Evolutionary conservation across 805 yeast species (phyloP).

Genomic region (Spathaspora sp.): DNA sequence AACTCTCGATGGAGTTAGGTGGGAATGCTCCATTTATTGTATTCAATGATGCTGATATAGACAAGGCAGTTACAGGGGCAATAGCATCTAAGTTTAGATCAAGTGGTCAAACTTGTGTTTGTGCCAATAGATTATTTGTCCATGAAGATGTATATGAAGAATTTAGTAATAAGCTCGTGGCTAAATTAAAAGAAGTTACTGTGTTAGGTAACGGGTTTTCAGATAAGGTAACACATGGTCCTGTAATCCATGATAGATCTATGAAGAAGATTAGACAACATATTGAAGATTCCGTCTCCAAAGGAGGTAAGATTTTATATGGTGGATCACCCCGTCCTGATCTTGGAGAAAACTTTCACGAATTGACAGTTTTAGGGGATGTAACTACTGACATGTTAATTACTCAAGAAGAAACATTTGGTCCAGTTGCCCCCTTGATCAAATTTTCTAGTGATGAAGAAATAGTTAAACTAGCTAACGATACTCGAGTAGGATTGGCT

Average conservation of each 20-base stretch:
- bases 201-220: slow-evolving; percentile 63
- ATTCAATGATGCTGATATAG: slow-evolving; percentile 57
- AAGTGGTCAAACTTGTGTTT: slow-evolving; percentile 65
- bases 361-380: slow-evolving; percentile 63
- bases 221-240: slow-evolving; percentile 66
- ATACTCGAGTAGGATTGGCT: slow-evolving; percentile 70
- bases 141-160: slow-evolving; percentile 49
- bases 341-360: slow-evolving; percentile 62
- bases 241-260: slow-evolving; percentile 63
- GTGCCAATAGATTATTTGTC: slow-evolving; percentile 58
- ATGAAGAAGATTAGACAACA: slow-evolving; percentile 58
- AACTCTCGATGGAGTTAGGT: slow-evolving; percentile 60
- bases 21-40: slow-evolving; percentile 67
- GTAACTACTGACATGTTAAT: slow-evolving; percentile 57
- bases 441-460: slow-evolving; percentile 63
- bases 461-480: slow-evolving; percentile 60
- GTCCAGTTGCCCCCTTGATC: slow-evolving; percentile 73
- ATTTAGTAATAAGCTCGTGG: slow-evolving; percentile 43
- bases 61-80: slow-evolving; percentile 50
- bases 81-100: slow-evolving; percentile 57
- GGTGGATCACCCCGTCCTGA: slow-evolving; percentile 59
- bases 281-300: slow-evolving; percentile 59
- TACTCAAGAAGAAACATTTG: slow-evolving; percentile 73
- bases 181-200: slow-evolving; percentile 30
- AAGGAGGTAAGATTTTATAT: slow-evolving; percentile 59